Base-by-base conservation (phyloP, 192 early-diverging fungal genomes). In the Allomyces javanicus region DNA sequence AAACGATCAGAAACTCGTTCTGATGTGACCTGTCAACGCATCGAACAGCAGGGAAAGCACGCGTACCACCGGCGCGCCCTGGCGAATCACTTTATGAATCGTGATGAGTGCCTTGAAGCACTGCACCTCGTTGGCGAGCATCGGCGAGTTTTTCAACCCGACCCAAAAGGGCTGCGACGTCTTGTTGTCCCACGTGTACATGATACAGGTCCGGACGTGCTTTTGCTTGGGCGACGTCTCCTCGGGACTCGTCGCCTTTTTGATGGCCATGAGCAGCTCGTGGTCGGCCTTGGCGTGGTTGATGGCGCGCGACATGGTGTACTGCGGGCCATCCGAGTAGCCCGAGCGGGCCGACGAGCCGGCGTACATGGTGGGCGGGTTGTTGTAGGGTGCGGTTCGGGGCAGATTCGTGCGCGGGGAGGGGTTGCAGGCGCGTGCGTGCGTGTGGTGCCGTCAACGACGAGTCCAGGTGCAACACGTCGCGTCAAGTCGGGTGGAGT, bases 171-270 rank as follows among this genome's bases (percentile, higher is more conserved):
- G 83, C 50, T 83, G 83, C 10, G 89, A 87, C 7, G 88, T 85
- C 68, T 91, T 89, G 73, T 87, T 82, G 72, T 98, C 93, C 87
- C 88, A 91, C 24, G 93, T 96, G 72, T 93, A 98, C 19, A 98
- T 77, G 68, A 96, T 95, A 70, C 84, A 84, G 50, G 86, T 78
- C 77, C 84, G 76, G 40, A 95, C 94, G 77, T 98, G 96, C 78
- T 96, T 98, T 74, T 94, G 93, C 74, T 98, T 98, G 66, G 95
- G 95, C 3, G 95, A 88, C 24, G 86, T 85, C 71, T 98, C 95
- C 43, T 95, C 93, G 43, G 77, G 67, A 63, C 83, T 85, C 11
- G 89, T 86, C 19, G 93, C 95, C 75, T 98, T 98, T 69, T 87
- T 88, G 66, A 96, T 92, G 70, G 86, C 83, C n/a, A 78, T 79